Conservation (phyloP, 2,329 filamentous ascomycete genomes). For the Colletotrichum somersetense region DNA sequence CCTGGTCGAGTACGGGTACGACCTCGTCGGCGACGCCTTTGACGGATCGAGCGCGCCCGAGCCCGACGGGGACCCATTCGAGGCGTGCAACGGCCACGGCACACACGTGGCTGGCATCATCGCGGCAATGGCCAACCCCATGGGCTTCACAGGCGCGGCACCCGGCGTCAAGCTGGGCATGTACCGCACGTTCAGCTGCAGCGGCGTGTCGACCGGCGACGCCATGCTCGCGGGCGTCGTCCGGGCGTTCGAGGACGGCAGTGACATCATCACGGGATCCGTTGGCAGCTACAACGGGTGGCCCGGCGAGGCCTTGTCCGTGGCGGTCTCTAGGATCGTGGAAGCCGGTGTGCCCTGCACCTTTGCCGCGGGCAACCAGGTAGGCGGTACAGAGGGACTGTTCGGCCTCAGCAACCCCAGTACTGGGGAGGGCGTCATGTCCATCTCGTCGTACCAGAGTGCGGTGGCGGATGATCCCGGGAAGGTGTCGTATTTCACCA, state of each 20-base stretch:
- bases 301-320: constrained; percentile 64
- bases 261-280: constrained; percentile 67
- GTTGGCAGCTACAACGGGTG: constrained; percentile 65
- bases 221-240: constrained; percentile 55
- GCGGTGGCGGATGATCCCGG: constrained; percentile 10
- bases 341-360: constrained; percentile 65
- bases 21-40: constrained; percentile 56
- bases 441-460: constrained; percentile 65
- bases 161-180: constrained; percentile 55
- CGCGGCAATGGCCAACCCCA: constrained; percentile 53
- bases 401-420: constrained; percentile 64
- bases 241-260: constrained; percentile 55
- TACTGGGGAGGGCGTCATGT: constrained; percentile 61
- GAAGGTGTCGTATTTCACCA: constrained; percentile 56
- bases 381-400: constrained; percentile 53
- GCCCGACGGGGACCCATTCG: constrained; percentile 55
- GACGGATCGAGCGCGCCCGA: constrained; percentile 47
- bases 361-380: constrained; percentile 66
- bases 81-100: constrained; percentile 56
- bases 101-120: constrained; percentile 61
- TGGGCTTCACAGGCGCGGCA: constrained; percentile 55
- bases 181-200: constrained; percentile 55
- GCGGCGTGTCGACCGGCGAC: constrained; percentile 50
- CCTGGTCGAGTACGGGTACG: constrained; percentile 58
- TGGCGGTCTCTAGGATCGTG: constrained; percentile 64